Base-by-base conservation (phyloP, 352 stramenopile species). In the Phytophthora boehmeriae region DNA sequence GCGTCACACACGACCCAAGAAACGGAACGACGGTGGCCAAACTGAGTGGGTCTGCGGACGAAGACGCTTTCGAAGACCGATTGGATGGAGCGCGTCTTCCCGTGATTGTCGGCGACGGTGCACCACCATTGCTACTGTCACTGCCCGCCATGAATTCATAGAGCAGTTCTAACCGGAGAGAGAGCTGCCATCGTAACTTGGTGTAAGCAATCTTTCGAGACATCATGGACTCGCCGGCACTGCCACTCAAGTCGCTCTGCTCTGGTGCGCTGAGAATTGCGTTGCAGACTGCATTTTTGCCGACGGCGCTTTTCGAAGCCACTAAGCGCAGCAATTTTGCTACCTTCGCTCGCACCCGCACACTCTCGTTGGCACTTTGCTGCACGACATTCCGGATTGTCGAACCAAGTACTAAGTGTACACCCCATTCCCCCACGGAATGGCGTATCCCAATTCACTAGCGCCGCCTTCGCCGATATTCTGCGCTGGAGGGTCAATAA, bases 361-460 rank as follows among this genome's bases (percentile, higher is more conserved):
- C 72, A 30, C 71, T 89, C 30, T 83, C 71, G 50, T 73, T 90
- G 4, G 75, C 80, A 28, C 78, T 81, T 57, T 92, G 81, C 56
- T 94, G 86, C 1, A 92, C 60, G 2, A 94, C 72, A 38, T 78
- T 89, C 5, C 86, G 83, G 36, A 94, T 78, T 0, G 83, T 94
- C 8, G 81, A 94, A 0, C 80, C 75, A 8, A 94, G 62, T 30
- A 92, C 78, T 25, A 94, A 63, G 39, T 94, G 80, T 2, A 93
- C 83, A 0, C 85, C 85, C 85, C 85, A 94, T 23, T 94, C 85
- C 74, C 76, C 85, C 85, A 94, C 4, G 85, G 85, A 47, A 92
- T 89, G 1, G 71, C 73, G 47, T 82, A 91, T 32, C 75, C 73
- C 14, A 54, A 8, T 23, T 25, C 51, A 38, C 9, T 30, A 27